A percentile compares a stretch with the other conserved stretches of the same genome.
These are phyloP conservation scores for Leucosporidium creatinivorum DNA, from an alignment of 768 basidiomycete species.

Conservation along the genomic window DNA sequence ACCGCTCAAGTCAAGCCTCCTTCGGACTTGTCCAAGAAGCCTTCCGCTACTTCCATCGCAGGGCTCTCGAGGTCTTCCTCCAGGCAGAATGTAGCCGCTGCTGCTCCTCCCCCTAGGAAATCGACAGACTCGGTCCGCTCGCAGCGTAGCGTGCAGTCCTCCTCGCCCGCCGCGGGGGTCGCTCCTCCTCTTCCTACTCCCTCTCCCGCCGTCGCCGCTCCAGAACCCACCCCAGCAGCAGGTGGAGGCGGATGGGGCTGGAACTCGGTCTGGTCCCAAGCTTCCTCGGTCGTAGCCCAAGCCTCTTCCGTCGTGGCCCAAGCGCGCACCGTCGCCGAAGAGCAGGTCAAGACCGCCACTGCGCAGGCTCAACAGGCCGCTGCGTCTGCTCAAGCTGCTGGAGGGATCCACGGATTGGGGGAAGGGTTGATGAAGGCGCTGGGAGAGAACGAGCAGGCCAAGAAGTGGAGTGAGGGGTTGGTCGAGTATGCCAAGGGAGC, in stretches of 20 bases:
- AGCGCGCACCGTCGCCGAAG: constrained; percentile 74
- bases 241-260: constrained; percentile 34
- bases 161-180: not conserved
- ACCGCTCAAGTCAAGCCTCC: constrained; percentile 3
- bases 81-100: constrained; percentile 4
- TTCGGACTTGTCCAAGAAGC: constrained; percentile 8
- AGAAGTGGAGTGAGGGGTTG: constrained; percentile 79
- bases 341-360: constrained; percentile 68
- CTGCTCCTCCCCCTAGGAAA: not conserved
- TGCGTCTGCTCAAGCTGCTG: constrained; percentile 22
- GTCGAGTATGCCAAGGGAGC: constrained; percentile 79
- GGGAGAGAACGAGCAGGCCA: constrained; percentile 63
- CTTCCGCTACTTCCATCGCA: not conserved
- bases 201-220: constrained; percentile 1
- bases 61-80: not conserved
- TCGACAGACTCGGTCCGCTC: not conserved
- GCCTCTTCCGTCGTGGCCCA: constrained; percentile 32
- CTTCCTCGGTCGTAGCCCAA: constrained; percentile 30
- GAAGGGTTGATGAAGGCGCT: constrained; percentile 25
- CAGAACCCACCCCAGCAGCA: not conserved
- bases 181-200: not conserved
- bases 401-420: constrained; percentile 32
- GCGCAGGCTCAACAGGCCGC: constrained; percentile 49
- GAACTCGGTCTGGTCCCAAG: constrained; percentile 31
- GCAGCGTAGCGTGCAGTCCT: not conserved